A percentile compares a stretch with the other conserved stretches of the same genome.
Conservation (phyloP, 2,329 filamentous ascomycete genomes). For the Hypoxylon sp. region DNA sequence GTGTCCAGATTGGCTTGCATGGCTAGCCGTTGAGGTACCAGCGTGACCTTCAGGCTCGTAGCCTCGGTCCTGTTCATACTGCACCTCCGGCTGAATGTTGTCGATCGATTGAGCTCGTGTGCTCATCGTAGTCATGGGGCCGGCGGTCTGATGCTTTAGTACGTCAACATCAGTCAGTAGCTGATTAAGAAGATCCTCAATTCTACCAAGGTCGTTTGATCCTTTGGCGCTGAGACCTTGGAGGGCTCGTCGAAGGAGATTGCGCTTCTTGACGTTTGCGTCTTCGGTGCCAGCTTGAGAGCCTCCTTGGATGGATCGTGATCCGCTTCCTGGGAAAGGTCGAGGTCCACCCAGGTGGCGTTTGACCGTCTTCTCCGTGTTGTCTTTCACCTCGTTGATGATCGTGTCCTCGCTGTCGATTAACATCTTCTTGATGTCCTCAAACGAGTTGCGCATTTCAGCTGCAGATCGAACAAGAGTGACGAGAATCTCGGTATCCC, state of each 20-base stretch:
- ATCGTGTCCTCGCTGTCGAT: constrained; percentile 90
- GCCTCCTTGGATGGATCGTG: constrained; percentile 68
- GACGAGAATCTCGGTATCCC: constrained; percentile 95
- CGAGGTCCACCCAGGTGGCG: constrained; percentile 87
- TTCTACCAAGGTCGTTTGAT: constrained; percentile 85
- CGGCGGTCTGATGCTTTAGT: constrained; percentile 72
- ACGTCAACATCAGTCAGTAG: constrained; percentile 92
- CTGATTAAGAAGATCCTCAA: constrained; percentile 92
- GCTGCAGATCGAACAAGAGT: constrained; percentile 92
- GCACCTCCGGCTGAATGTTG: constrained; percentile 70
- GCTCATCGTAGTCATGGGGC: constrained; percentile 51
- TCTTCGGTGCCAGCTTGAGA: constrained; percentile 71
- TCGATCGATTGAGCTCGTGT: constrained; percentile 75
- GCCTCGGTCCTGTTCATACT: constrained; percentile 76
- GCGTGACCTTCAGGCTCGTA: constrained; percentile 88
- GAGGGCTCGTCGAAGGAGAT: constrained; percentile 92
- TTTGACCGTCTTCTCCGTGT: constrained; percentile 86
- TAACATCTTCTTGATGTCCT: constrained; percentile 93
- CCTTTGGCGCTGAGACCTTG: constrained; percentile 91
- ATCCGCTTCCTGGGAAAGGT: constrained; percentile 76
- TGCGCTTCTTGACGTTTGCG: constrained; percentile 81
- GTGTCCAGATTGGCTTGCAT: constrained; percentile 80
- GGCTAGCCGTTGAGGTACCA: constrained; percentile 78
- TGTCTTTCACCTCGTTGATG: constrained; percentile 86
- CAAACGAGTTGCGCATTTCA: constrained; percentile 96